Conservation (phyloP, 345 rosid genomes). For the Laguncularia racemosa region DNA sequence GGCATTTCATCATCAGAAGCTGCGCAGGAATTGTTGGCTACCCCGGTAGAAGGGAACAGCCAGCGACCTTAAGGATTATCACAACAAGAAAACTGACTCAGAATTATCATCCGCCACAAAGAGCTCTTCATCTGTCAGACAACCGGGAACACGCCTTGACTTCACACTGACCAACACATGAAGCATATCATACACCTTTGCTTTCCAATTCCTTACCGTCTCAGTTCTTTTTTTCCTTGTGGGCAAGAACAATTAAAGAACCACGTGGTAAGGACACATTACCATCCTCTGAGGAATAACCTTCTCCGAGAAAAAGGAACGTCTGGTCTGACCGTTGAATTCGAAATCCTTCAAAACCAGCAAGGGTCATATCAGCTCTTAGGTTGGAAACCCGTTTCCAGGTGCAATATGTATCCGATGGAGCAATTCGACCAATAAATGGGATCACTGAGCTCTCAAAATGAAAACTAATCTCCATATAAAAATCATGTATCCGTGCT, state of each 20-base stretch:
- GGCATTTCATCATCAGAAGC: slow-evolving; percentile 8
- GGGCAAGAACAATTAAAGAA: slow-evolving; percentile 82
- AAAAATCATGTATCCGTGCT: slow-evolving; percentile 78
- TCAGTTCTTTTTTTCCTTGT: slow-evolving; percentile 94
- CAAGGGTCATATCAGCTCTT: slow-evolving; percentile 98
- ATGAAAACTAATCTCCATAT: slow-evolving; percentile 97
- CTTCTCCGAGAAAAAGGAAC: slow-evolving; percentile 85
- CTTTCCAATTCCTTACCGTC: slow-evolving; percentile 93
- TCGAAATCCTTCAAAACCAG: slow-evolving; percentile 95
- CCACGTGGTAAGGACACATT: slow-evolving; percentile 57
- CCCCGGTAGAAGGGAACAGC: too few relatives aligned
- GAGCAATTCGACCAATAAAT: slow-evolving; percentile 91
- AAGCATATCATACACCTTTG: slow-evolving; percentile 93
- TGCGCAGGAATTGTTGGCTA: slow-evolving; percentile 7
- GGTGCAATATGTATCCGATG: slow-evolving; percentile 94
- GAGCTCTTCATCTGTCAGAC: slow-evolving; percentile 95
- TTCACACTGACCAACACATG: slow-evolving; percentile 96
- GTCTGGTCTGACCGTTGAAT: slow-evolving; percentile 94
- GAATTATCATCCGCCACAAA: slow-evolving; percentile 43
- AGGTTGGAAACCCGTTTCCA: slow-evolving; percentile 98
- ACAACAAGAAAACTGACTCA: slow-evolving; percentile 15
- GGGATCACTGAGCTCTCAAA: slow-evolving; percentile 98
- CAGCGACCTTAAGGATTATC: not conserved
- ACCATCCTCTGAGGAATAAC: slow-evolving; percentile 69
- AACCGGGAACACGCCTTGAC: slow-evolving; percentile 96